Evolutionary conservation across 1,284 basidiomycete genomes (phyloP), one percentile per base, ranked within the genome.

Genomic region (Golubevia pallescens): DNA sequence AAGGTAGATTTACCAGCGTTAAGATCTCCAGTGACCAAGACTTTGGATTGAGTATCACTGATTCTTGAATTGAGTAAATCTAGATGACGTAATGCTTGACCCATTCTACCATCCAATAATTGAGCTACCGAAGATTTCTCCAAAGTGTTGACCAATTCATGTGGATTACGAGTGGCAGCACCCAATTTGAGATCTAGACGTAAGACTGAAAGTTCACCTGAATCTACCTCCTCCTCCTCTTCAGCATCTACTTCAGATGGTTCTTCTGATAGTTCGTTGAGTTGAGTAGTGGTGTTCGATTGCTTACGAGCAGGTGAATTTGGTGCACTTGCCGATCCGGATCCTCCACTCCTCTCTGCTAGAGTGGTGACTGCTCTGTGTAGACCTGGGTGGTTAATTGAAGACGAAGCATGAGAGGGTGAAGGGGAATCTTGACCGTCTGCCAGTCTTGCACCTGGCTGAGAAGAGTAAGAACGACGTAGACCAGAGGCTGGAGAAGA

Each of bases 1-100:
- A 99, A 93, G 0, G 97, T 99, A 38, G 95, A 97, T 87, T 99
- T 99, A 79, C 97, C 97, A 34, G 97, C 93, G 85, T 99, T 99
- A 67, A 99, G 89, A 86, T 99, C 97, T 73, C 97, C 97, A n/a
- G 97, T 99, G 68, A 99, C 94, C 69, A 99, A 90, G 57, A 99
- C 95, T 84, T 97, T 95, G 75, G 94, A 96, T 13, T 94, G 93
- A 1, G 91, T 94, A 86, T 98, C 96, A 82, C 93, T 89, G 20
- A 99, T 92, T 58, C 97, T 92, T 65, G 90, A 89, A 60, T 92
- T 91, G 69, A 99, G 91, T 76, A 92, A 93, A 71, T 92, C 90
- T 66, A 99, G 90, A 81, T 99, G 95, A 13, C 89, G 88, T 60
- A 93, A 86, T 5, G 94, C 90, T 23, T 90, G 87, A n/a, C 88